phyloP scores from a whole-genome alignment of 2,329 filamentous ascomycete genomes.

The Fusarium falciforme region DNA sequence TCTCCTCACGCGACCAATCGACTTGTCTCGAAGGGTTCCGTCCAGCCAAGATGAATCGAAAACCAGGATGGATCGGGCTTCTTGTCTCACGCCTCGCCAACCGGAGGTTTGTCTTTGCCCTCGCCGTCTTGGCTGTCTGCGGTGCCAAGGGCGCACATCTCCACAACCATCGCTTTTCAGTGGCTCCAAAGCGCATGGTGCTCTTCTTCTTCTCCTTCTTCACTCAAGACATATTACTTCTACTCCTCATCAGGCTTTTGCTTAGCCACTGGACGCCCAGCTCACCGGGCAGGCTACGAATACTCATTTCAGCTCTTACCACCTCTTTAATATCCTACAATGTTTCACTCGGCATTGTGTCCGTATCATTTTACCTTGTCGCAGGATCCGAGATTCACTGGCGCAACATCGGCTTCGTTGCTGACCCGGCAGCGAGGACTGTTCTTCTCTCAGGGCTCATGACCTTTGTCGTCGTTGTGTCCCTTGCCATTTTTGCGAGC shows the following conservation, averaged over 20 bases:
- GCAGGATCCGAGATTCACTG: slow-evolving; percentile 51
- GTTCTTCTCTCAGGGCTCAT: slow-evolving; percentile 49
- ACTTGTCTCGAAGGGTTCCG: background rate
- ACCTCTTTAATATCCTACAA: slow-evolving; percentile 34
- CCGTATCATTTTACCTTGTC: slow-evolving; percentile 48
- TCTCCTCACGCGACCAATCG: background rate
- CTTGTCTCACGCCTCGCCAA: slow-evolving; percentile 43
- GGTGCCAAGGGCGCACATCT: slow-evolving; percentile 49
- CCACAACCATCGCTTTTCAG: slow-evolving; percentile 46
- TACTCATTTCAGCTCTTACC: slow-evolving; percentile 27
- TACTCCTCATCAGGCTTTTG: slow-evolving; percentile 38
- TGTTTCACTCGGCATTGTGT: slow-evolving; percentile 40
- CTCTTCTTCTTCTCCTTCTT: slow-evolving; percentile 51
- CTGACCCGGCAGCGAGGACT: slow-evolving; percentile 47
- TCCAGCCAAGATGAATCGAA: slow-evolving; percentile 20
- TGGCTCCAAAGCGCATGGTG: slow-evolving; percentile 45
- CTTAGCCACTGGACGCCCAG: slow-evolving; percentile 44
- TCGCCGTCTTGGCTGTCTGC: slow-evolving; percentile 46
- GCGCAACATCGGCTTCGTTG: slow-evolving; percentile 49
- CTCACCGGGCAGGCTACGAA: slow-evolving; percentile 18
- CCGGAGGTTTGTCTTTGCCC: slow-evolving; percentile 47
- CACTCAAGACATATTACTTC: background rate
- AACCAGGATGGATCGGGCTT: slow-evolving; percentile 16
- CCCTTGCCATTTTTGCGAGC: slow-evolving; percentile 29
- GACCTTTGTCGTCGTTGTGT: slow-evolving; percentile 40